Base-by-base conservation (phyloP, 1,284 basidiomycete species). In the Ceratobasidium sp. region DNA sequence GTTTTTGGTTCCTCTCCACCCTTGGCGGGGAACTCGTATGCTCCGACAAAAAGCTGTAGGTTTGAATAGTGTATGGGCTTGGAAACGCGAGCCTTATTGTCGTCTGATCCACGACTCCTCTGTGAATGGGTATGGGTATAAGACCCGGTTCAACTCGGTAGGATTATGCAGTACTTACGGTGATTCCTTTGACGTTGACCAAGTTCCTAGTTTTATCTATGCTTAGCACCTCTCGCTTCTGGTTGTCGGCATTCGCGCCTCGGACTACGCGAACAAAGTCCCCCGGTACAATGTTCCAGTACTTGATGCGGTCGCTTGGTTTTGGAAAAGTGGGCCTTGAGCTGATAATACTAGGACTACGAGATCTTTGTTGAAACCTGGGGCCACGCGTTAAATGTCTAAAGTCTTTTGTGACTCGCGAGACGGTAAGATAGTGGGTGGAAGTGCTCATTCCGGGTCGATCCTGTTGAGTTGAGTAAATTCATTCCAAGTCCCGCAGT, bases 281-380 rank as follows among this genome's bases (percentile, higher is more conserved):
- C n/a, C 93, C 93, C 8, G 93, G 92, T 37, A 94, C 90, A 78
- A 95, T 88, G 80, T 95, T 95, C 93, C 93, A 95, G 82, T 89
- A 90, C 83, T 93, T 93, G 69, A 95, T 92, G 73, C 93, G 87
- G 80, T 94, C 91, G 77, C 87, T 87, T 19, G 88, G 86, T 49
- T 87, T 74, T 6, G 71, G 71, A 22, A 51, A 54, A 25, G 65
- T 74, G 19, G 71, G 49, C 13, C 25, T 49, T 8, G 61, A 29
- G 19, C 13, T 17, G 49, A 74, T 32, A 9, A 51, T 56, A 25
- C 44, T 74, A 44, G 71, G 59, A n/a, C 54, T 29, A 13, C 71
- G 61, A 43, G 25, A 15, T 37, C 71, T 25, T 15, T 74, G 44
- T 15, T 29, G 46, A 15, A 52, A 74, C 5, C 19, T 43, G 13